phyloP scores from a whole-genome alignment of 2,329 filamentous ascomycete species.

The Didymosphaeria variabile region DNA sequence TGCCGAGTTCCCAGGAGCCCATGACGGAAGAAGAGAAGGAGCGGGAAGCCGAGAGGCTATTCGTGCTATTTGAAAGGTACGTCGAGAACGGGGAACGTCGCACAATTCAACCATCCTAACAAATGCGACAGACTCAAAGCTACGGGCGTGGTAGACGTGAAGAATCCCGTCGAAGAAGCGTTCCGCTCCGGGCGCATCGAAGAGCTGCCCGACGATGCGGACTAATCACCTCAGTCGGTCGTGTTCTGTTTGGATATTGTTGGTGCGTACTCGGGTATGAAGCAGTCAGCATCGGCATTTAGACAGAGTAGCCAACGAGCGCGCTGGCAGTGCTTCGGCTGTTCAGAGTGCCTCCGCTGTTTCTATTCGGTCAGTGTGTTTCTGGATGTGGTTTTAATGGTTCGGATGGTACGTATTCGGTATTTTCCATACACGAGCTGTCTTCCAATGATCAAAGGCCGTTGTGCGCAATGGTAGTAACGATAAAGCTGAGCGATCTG shows the following conservation, averaged over 20 bases:
- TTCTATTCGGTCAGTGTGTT: background rate
- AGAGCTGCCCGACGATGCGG: conserved; percentile 68
- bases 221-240: conserved; percentile 13
- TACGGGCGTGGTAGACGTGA: conserved; percentile 78
- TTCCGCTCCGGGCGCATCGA: conserved; percentile 75
- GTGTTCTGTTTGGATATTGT: background rate
- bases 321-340: background rate
- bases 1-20: conserved; percentile 65
- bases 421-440: background rate
- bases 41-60: conserved; percentile 86
- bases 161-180: conserved; percentile 80
- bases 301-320: background rate
- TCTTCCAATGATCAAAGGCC: background rate
- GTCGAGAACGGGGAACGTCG: conserved; percentile 6
- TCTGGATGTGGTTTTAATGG: background rate
- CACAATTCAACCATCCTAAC: conserved; percentile 16
- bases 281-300: background rate
- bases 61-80: conserved; percentile 88
- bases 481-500: background rate
- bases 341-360: background rate
- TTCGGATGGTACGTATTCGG: background rate
- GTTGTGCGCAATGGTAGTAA: background rate
- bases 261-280: background rate
- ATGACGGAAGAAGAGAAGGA: conserved; percentile 96
- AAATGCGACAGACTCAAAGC: conserved; percentile 64